A percentile compares a stretch with the other conserved stretches of the same genome.
phyloP scores from a whole-genome alignment of 1,284 basidiomycete genomes.

The Macrocystidia cucumis region DNA sequence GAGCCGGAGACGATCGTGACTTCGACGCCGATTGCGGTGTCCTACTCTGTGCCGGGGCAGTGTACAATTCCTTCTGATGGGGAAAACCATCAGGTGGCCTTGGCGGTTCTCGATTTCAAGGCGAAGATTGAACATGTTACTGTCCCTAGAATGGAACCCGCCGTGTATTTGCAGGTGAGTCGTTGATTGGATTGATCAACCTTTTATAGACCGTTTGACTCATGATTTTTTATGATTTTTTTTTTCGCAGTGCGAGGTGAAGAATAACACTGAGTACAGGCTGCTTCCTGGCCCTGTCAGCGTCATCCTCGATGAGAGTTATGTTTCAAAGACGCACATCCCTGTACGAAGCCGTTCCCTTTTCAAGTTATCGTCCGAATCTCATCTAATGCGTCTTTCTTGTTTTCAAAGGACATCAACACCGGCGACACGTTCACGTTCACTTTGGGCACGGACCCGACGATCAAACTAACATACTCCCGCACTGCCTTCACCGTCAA shows the following conservation, averaged over 20 bases:
- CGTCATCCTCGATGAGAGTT: conserved; percentile 42
- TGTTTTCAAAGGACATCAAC: conserved; percentile 29
- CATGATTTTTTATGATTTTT: neutral
- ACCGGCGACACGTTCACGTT: conserved; percentile 43
- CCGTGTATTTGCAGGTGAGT: conserved; percentile 38
- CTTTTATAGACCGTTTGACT: neutral
- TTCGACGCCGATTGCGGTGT: conserved; percentile 40
- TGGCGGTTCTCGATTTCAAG: conserved; percentile 40
- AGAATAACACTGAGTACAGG: conserved; percentile 44
- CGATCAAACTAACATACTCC: conserved; percentile 38
- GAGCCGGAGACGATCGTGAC: conserved; percentile 34
- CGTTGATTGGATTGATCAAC: neutral
- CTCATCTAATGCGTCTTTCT: too few species aligned
- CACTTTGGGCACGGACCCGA: conserved; percentile 43
- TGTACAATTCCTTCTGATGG: conserved; percentile 46
- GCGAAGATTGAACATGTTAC: conserved; percentile 38
- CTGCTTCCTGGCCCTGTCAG: conserved; percentile 41
- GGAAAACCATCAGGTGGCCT: conserved; percentile 41
- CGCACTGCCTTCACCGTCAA: conserved; percentile 28
- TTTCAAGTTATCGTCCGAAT: too few species aligned
- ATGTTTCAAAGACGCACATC: conserved; percentile 39
- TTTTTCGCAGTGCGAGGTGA: conserved; percentile 32
- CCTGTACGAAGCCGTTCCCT: too few species aligned
- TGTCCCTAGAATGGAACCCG: conserved; percentile 37
- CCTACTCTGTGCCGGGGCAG: conserved; percentile 39